A percentile compares a stretch with the other conserved stretches of the same genome.
Evolutionary conservation across 257 asterid genomes (phyloP).

Genomic region (Petunia axillaris): DNA sequence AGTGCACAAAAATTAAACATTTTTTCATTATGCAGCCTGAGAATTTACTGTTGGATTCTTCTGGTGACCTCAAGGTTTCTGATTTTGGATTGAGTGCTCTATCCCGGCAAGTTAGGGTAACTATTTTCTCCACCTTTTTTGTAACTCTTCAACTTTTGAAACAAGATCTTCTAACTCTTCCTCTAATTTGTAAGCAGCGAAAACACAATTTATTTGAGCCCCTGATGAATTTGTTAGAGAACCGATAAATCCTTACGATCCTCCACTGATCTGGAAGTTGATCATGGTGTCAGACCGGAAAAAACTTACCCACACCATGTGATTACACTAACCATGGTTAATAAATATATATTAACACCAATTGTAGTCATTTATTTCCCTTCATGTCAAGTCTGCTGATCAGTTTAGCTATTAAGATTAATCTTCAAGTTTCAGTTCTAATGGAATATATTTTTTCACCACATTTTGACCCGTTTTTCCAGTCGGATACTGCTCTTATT

Average conservation of each 20-base stretch:
- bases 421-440: background rate
- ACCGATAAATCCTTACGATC: background rate
- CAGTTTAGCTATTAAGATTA: background rate
- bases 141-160: background rate
- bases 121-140: conserved; percentile 7
- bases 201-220: background rate
- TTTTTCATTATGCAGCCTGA: conserved; percentile 63
- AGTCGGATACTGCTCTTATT: conserved; percentile 8
- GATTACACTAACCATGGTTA: background rate
- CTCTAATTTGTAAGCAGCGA: background rate
- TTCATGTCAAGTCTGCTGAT: background rate
- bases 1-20: background rate
- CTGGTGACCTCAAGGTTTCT: conserved; percentile 87
- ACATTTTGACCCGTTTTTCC: background rate
- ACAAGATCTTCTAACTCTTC: background rate
- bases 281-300: background rate
- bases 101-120: conserved; percentile 94
- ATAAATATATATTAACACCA: background rate
- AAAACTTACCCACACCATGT: background rate
- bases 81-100: conserved; percentile 96
- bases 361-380: background rate
- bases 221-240: background rate
- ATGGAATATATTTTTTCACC: background rate
- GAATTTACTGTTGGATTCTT: conserved; percentile 76
- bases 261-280: background rate